A percentile compares a stretch with the other conserved stretches of the same genome.
phyloP scores from a whole-genome alignment of 2,329 filamentous ascomycete species.

The Pseudogymnoascus sp. region DNA sequence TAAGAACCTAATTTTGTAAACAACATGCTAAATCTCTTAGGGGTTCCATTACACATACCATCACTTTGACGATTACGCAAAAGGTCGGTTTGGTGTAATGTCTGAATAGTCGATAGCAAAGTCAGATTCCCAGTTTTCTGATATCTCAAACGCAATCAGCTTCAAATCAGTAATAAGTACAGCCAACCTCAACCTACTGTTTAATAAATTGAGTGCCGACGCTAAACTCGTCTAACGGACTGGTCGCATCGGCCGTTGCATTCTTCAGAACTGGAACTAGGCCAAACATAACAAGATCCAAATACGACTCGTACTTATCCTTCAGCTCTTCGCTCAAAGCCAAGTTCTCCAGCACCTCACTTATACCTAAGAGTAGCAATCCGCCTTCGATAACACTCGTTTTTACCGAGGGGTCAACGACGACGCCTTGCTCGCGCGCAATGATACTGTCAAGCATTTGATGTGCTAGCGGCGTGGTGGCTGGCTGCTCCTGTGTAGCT shows the following conservation, averaged over 20 bases:
- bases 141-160: slow-evolving; percentile 5
- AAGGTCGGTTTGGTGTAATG: neutral
- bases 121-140: neutral
- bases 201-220: slow-evolving; percentile 11
- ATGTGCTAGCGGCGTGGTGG: slow-evolving; percentile 11
- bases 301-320: slow-evolving; percentile 8
- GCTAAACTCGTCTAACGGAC: slow-evolving; percentile 8
- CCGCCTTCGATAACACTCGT: slow-evolving; percentile 10
- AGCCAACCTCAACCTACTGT: neutral
- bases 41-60: too few relatives aligned
- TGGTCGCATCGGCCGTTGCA: neutral
- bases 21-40: too few relatives aligned
- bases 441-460: slow-evolving; percentile 11
- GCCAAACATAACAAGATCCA: slow-evolving; percentile 5
- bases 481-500: neutral
- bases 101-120: neutral
- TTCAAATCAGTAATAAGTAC: neutral
- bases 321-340: neutral
- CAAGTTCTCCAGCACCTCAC: slow-evolving; percentile 1
- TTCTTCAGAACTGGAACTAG: neutral
- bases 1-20: too few relatives aligned
- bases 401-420: slow-evolving; percentile 11
- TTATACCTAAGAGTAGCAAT: slow-evolving; percentile 8
- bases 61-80: slow-evolving; percentile 4
- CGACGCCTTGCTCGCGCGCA: neutral